Evolutionary conservation across 371 early-diverging fungal genomes (phyloP), one percentile per base, ranked within the genome.

Genomic region (Sporodiniella umbellata): DNA sequence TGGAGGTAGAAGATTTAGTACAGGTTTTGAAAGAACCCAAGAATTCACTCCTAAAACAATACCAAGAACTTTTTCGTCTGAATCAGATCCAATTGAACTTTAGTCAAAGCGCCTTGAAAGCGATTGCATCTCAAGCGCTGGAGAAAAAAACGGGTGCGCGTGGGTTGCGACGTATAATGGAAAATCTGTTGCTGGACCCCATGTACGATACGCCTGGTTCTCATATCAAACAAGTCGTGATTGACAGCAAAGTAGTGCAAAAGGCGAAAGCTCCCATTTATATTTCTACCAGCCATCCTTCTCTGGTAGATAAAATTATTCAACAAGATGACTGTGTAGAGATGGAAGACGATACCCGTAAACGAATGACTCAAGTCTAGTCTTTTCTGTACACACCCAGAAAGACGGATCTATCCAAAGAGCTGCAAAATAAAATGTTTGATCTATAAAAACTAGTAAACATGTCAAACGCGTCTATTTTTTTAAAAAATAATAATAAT

Each of bases 121-220:
- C 71, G 8, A 83, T 95, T 48, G 94, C 93, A 6, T 65, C 79
- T 35, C 76, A 82, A 50, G 93, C 93, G 1, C 75, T 87, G 14
- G 81, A 84, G 51, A 92, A 89, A 55, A 86, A 88, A 51, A 94
- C 93, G 0, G 95, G 95, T n/a, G 95, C 95, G 12, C 80, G 95
- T 31, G 95, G 95, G 4, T 66, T 95, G 47, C 75, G 93, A 33
- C 69, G 91, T 8, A 91, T 94, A 42, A 87, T 93, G 88, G 91
- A 91, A 77, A 82, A 79, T 28, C 31, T 88, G n/a, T 59, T 91
- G 43, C 60, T 89, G 51, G 89, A 87, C 40, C 86, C 89, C 5
- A 91, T 91, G 92, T 91, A 79, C 54, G 89, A 91, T 42, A 79
- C 87, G 14, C 92, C 92, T 12, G 85, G 81, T 12, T 80, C 88